These are phyloP conservation scores for Hymenochaete sp. DNA, from an alignment of 1,284 basidiomycete species.

Conservation along the genomic window DNA sequence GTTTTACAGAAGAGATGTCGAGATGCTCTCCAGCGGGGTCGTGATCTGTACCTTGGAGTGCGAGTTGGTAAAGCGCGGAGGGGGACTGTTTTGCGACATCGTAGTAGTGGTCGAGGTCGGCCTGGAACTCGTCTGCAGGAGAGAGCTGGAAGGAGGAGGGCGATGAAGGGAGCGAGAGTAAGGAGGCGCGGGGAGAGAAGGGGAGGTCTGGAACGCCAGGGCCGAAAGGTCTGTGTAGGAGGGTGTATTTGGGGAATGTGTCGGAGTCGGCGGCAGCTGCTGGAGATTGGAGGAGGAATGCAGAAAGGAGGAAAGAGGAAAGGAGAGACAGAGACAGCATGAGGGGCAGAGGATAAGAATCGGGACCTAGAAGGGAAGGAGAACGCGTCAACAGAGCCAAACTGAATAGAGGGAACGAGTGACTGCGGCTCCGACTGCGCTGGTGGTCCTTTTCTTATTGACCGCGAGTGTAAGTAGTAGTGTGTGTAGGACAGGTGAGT, in stretches of 20 bases:
- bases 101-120: constrained; percentile 37
- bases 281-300: neutral
- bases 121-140: constrained; percentile 17
- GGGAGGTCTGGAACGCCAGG: constrained; percentile 27
- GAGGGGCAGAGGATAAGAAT: neutral
- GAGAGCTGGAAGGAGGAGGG: constrained; percentile 15
- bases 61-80: constrained; percentile 62
- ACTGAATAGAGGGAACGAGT: no score
- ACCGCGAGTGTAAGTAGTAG: no score
- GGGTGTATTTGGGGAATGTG: constrained; percentile 23
- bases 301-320: neutral
- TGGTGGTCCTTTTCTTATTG: no score
- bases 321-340: constrained; percentile 2
- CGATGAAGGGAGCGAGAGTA: no score
- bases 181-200: constrained; percentile 33
- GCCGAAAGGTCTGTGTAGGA: constrained; percentile 35
- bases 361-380: no score
- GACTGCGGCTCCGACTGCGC: no score
- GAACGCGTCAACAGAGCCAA: no score
- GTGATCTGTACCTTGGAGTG: constrained; percentile 44
- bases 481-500: no score
- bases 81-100: constrained; percentile 31
- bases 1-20: constrained; percentile 64
- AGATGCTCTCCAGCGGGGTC: constrained; percentile 33
- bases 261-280: constrained; percentile 2